Evolutionary conservation across 1,284 basidiomycete genomes (phyloP), one percentile per base, ranked within the genome.

Genomic region (Leccinum pachyderme): DNA sequence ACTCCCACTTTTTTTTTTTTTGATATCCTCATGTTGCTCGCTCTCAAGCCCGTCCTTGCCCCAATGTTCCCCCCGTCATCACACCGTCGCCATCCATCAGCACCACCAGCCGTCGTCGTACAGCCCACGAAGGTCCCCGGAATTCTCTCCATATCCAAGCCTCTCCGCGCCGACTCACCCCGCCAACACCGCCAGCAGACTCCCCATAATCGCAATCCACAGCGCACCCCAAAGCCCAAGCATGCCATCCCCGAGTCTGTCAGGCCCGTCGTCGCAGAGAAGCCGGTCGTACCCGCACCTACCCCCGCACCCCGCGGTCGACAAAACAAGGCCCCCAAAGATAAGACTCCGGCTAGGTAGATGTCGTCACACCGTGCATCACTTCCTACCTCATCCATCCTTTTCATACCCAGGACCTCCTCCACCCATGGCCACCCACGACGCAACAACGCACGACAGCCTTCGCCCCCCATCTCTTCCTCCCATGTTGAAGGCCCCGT

Each of bases 111-210:
- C 39, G 80, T 87, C 62, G 73, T 80, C 58, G 83, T 89, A 13
- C 83, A 86, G 64, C 81, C 87, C 2, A 88, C 87, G 13, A 80
- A 79, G 55, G 86, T 81, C 0, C 87, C 87, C 1, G 87, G 87
- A 64, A 76, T 89, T 15, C 79, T 89, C 53, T 80, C 83, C 51
- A 76, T 89, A 54, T 82, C 85, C 54, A 86, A 84, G 75, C 83
- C 84, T 18, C 59, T 71, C 18, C 72, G 76, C 44, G 61, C 72
- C 5, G 63, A 69, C 6, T 59, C 66, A 0, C 68, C 69, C 3
- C 70, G 73, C 24, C 68, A 70, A 32, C 76, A 75, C 53, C 72
- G 67, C 0, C 60, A 51, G 5, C 62, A 41, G 39, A 41, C 63
- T 27, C 52, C 47, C 24, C 55, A 66, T 7, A 59, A 70, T 41